Percentiles rank a stretch among this genome's conserved stretches.
These are phyloP conservation scores for Kluyveromyces wickerhamii DNA, from an alignment of 805 yeast genomes.

Conservation along the genomic window DNA sequence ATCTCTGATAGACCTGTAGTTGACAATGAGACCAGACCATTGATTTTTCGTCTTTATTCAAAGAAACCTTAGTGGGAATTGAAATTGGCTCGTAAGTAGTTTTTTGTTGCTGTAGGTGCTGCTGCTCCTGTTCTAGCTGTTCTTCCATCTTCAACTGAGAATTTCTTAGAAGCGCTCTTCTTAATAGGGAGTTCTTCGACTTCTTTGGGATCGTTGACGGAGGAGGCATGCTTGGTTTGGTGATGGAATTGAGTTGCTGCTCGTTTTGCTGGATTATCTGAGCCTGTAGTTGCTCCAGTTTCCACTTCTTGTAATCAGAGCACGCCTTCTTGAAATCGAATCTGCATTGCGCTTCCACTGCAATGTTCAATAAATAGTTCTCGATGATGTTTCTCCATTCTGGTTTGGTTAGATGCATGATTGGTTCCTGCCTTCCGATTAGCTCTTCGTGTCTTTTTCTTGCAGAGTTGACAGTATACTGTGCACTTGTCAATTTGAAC, in stretches of 20 bases:
- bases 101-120: slow-evolving; percentile 2
- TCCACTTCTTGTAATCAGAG: slow-evolving; percentile 37
- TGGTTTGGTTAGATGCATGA: slow-evolving; percentile 38
- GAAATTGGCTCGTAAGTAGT: slow-evolving; percentile 1
- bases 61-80: slow-evolving; percentile 15
- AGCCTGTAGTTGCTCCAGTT: slow-evolving; percentile 22
- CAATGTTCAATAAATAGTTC: slow-evolving; percentile 54
- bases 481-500: slow-evolving; percentile 53
- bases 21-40: slow-evolving; percentile 60
- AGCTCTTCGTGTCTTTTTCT: slow-evolving; percentile 39
- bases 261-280: not conserved
- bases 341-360: slow-evolving; percentile 65
- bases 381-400: slow-evolving; percentile 74
- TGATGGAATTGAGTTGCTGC: slow-evolving; percentile 10
- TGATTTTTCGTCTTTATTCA: slow-evolving; percentile 51
- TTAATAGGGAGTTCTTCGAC: slow-evolving; percentile 15
- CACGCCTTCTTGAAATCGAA: slow-evolving; percentile 51
- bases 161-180: slow-evolving; percentile 30
- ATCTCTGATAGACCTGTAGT: slow-evolving; percentile 44
- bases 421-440: slow-evolving; percentile 17
- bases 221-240: slow-evolving; percentile 30
- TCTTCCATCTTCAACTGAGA: slow-evolving; percentile 11
- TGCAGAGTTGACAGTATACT: slow-evolving; percentile 52
- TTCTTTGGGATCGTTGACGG: slow-evolving; percentile 23
- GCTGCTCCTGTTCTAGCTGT: slow-evolving; percentile 3